These are phyloP conservation scores for Aechmea fasciata DNA, from an alignment of 176 grass and related monocot species.

Conservation along the genomic window DNA sequence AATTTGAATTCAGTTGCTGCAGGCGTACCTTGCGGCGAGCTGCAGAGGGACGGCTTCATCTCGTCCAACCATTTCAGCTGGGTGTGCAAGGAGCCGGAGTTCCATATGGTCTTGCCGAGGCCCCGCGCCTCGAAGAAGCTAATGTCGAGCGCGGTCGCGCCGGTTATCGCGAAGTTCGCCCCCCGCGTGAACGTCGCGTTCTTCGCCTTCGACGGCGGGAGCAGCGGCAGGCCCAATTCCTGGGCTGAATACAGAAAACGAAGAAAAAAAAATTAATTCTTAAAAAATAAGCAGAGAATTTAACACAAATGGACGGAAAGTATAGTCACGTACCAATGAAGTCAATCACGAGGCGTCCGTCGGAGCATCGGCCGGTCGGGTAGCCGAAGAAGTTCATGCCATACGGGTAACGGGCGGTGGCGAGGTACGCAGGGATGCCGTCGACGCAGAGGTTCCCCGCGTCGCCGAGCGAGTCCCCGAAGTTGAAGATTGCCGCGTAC, in stretches of 20 bases:
- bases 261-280: too few relatives aligned
- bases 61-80: constrained; percentile 73
- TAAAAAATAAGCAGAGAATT: background rate
- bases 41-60: constrained; percentile 70
- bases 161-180: constrained; percentile 88
- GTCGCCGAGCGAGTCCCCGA: constrained; percentile 71
- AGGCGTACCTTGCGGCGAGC: constrained; percentile 37
- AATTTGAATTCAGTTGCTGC: background rate
- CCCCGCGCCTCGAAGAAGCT: constrained; percentile 51
- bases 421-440: constrained; percentile 70
- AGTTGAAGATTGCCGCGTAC: constrained; percentile 86
- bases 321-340: constrained; percentile 43
- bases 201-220: constrained; percentile 68
- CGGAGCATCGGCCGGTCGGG: constrained; percentile 74
- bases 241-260: constrained; percentile 40
- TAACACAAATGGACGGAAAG: background rate
- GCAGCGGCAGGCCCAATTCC: constrained; percentile 61
- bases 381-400: constrained; percentile 74
- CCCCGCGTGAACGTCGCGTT: constrained; percentile 63
- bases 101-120: constrained; percentile 51
- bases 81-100: constrained; percentile 67
- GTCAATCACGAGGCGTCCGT: constrained; percentile 70
- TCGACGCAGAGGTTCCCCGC: constrained; percentile 59
- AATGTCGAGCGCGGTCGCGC: constrained; percentile 64
- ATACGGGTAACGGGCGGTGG: constrained; percentile 53